Evolutionary conservation across 495 filamentous ascomycete genomes (phyloP), one percentile per base, ranked within the genome.

Genomic region (Hypoxylon perforatum): DNA sequence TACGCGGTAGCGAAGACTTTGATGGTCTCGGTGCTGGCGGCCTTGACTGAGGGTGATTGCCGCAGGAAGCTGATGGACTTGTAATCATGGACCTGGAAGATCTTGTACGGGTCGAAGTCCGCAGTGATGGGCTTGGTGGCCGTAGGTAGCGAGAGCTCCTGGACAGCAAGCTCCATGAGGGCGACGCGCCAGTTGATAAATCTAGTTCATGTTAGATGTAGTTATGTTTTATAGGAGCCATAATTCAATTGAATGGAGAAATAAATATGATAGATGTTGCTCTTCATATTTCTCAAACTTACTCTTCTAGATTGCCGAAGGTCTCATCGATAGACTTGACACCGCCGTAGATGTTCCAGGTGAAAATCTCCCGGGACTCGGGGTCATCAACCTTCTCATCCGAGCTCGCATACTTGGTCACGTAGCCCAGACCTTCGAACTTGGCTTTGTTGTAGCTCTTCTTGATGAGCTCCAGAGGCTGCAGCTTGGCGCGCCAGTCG

Each of bases 11-110:
- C 79, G 77, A 97, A 91, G 18, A 90, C 82, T 25, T 89, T 84
- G 74, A 96, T 93, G 36, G 90, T 91, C 80, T 92, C 87, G 75
- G 86, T 88, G 63, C 87, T 88, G 14, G 91, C 90, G 11, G 87
- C 81, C 65, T 88, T 89, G 66, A 91, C 82, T n/a, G 77, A 75
- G 1, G 90, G 84, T 51, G 91, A 86, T 73, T 88, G 83, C 19
- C 91, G 88, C 42, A 96, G 80, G 82, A 96, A 96, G 65, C 85
- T 89, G 70, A 97, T 86, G 49, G 86, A 87, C 63, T 90, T 80
- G 82, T 96, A 97, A 79, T 97, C 93, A 80, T 97, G 93, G 5
- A 97, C 87, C 76, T 97, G 93, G 62, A 91, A 83, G 74, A 93
- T 91, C 78, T 92, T 88, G 78, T 97, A 95, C 1, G 91, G 91